Conservation (phyloP, 1,139 yeast species). For the Geotrichum klebahnii region DNA sequence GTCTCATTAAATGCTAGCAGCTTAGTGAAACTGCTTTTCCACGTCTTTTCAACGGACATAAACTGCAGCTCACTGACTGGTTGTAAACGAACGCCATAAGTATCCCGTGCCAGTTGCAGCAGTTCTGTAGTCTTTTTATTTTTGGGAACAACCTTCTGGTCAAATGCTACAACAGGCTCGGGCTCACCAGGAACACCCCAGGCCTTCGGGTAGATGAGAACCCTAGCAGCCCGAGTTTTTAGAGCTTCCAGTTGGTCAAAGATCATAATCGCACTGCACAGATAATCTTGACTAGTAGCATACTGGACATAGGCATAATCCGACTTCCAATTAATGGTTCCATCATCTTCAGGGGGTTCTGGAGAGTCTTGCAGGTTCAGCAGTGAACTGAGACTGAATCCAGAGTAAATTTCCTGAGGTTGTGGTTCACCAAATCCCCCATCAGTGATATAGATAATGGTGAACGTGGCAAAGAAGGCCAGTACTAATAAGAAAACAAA, state of each 20-base stretch:
- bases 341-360: conserved; percentile 5
- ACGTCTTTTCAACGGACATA: conserved; percentile 34
- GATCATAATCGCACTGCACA: conserved; percentile 46
- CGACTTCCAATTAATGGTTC: conserved; percentile 19
- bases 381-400: not conserved
- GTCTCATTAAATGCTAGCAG: conserved; percentile 45
- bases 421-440: conserved; percentile 15
- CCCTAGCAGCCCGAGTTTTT: conserved; percentile 43
- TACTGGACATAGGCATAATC: conserved; percentile 47
- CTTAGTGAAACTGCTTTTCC: conserved; percentile 50
- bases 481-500: not conserved
- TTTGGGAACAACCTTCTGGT: not conserved
- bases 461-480: conserved; percentile 8
- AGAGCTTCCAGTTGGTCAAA: conserved; percentile 38
- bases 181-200: conserved; percentile 21
- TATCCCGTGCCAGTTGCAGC: conserved; percentile 19
- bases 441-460: conserved; percentile 9
- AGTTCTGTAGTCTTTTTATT: conserved; percentile 10
- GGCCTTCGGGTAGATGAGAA: conserved; percentile 34
- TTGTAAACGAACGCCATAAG: conserved; percentile 30
- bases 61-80: conserved; percentile 31
- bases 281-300: conserved; percentile 44
- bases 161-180: conserved; percentile 1
- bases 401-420: conserved; percentile 7
- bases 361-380: conserved; percentile 4